Evolutionary conservation across 1,139 yeast species (phyloP), one percentile per base, ranked within the genome.

Genomic region (Saccharomycopsis hybrid): DNA sequence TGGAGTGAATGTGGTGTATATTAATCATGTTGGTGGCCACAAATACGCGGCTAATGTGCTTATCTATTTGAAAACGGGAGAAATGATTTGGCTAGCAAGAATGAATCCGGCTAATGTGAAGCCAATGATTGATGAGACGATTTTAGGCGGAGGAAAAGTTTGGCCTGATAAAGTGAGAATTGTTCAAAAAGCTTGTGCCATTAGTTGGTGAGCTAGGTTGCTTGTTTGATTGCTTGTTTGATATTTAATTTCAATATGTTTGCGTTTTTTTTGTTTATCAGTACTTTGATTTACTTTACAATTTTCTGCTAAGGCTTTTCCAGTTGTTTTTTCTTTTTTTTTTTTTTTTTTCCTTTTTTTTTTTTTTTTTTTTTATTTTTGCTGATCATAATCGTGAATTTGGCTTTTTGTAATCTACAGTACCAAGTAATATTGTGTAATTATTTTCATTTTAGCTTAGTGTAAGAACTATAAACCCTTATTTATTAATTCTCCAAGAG

Each of bases 11-110:
- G 87, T 89, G 2, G 71, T 75, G 2, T 88, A 66, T 59, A 74
- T 85, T 27, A 88, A 86, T 61, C 98, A 92, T 65, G 84, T 92
- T 32, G 98, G 98, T 2, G 97, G 97, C 2, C 98, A 92, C 66
- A 92, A 92, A 62, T 92, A 72, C 65, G 86, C 92, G 1, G 97
- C 97, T 2, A 92, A 92, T 65, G 85, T 87, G 2, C 73, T 88
- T 49, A 76, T 90, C 30, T 89, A 87, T 61, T 67, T 81, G 55
- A 79, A 76, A 57, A 69, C 82, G 2, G 95, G 95, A 11, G 83
- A 85, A 58, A 79, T 83, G 54, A 77, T 89, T 36, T 89, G 97
- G 97, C 70, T 88, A 60, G 97, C 95, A 0, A 74, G 92, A 57
- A 84, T 94, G 54, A 72, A 77, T 3, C 97, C 97, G 5, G 73